Base-by-base conservation (phyloP, 2,329 filamentous ascomycete genomes). In the Monosporascus sp. region DNA sequence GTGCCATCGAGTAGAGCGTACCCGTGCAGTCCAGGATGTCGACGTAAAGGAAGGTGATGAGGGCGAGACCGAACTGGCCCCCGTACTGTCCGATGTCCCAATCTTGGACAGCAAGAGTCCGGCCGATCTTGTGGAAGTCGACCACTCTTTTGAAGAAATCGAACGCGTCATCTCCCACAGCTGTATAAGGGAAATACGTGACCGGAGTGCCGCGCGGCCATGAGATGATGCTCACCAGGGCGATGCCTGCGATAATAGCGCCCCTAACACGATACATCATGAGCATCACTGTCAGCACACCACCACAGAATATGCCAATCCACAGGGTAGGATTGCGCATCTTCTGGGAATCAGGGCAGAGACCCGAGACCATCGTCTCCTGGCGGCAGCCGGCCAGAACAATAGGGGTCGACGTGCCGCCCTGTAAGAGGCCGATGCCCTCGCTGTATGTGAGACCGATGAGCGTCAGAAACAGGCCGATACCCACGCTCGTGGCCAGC, bases 71-170 rank as follows among this genome's bases (percentile, higher is more conserved):
- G 64, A 95, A 95, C 65, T 94, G 86, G 3, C 83, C 83, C 11
- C 87, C 85, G 53, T 90, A 84, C 5, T 76, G 76, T 7, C 78
- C 73, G 24, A 95, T 76, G 61, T 88, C 74, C 86, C 89, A 96
- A 53, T 90, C 74, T 65, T 91, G 88, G 1, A 86, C 89, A 37
- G 78, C 80, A 15, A 95, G 78, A 5, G 82, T 85, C 48, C 81
- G 79, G 56, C 78, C 67, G 66, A 96, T 95, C 6, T 84, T 80
- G 66, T 93, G 89, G 76, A 96, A 94, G 24, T 86, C 85, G 43
- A 93, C 90, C 2, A 96, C 89, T 67, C 91, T 81, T 70, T 89
- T 91, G 81, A 96, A 96, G 72, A 95, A 96, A 63, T 92, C 78
- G 70, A 95, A 96, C 41, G 75, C 75, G 63, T 79, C 78, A 68